phyloP scores from a whole-genome alignment of 768 basidiomycete genomes.

The Termitomyces sp. region DNA sequence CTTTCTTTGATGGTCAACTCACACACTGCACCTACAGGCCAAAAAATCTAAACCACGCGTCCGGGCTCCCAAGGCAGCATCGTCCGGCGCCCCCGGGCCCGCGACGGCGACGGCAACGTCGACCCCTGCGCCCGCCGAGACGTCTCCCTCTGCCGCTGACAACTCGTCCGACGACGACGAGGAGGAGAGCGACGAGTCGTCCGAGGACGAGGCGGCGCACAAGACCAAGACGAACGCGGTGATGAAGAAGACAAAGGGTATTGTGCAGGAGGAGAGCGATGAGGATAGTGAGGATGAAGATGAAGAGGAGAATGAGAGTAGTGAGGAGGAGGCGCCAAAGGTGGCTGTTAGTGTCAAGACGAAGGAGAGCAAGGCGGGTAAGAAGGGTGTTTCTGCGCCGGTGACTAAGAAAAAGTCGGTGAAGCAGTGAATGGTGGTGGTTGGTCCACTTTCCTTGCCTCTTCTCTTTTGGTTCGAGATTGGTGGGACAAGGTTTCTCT shows the following conservation, averaged over 20 bases:
- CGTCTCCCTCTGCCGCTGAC: constrained; percentile 22
- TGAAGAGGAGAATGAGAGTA: background rate
- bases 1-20: background rate
- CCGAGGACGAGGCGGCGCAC: constrained; percentile 27
- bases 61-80: constrained; percentile 12
- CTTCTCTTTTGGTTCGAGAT: background rate
- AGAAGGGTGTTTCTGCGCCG: constrained; percentile 4
- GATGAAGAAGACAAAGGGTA: too few species aligned
- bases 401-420: constrained; percentile 26
- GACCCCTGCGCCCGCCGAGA: constrained; percentile 14
- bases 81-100: too few species aligned
- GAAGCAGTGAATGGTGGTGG: constrained; percentile 9
- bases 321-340: constrained; percentile 17
- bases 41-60: constrained; percentile 20
- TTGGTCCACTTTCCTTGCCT: constrained; percentile 2
- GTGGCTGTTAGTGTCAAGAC: too few species aligned
- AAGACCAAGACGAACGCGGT: constrained; percentile 18
- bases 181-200: constrained; percentile 29
- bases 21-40: constrained; percentile 1
- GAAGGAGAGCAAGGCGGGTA: constrained; percentile 10
- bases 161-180: constrained; percentile 11
- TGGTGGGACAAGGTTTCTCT: background rate
- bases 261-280: constrained; percentile 10
- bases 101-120: too few species aligned
- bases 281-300: too few species aligned